These are phyloP conservation scores for Pleurotus ostreatus DNA, from an alignment of 768 basidiomycete species.

Conservation along the genomic window DNA sequence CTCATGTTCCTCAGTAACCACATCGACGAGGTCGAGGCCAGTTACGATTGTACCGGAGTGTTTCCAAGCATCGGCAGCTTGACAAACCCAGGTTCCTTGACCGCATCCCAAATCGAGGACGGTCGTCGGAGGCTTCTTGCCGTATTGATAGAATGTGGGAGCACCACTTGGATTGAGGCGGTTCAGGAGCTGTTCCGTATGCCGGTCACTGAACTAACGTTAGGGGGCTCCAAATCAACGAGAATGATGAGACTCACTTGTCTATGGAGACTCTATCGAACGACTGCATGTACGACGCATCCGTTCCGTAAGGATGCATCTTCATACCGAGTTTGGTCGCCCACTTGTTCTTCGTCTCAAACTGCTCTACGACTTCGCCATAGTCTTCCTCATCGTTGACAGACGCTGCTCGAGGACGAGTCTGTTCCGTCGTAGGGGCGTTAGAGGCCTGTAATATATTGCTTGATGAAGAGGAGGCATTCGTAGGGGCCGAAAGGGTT, in stretches of 20 bases:
- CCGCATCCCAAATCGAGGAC: conserved; percentile 81
- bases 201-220: conserved; percentile 48
- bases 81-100: conserved; percentile 60
- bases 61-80: conserved; percentile 63
- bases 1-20: conserved; percentile 27
- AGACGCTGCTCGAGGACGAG: conserved; percentile 7
- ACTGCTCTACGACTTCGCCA: conserved; percentile 16
- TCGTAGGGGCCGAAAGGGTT: conserved; percentile 1
- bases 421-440: not conserved
- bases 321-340: conserved; percentile 40
- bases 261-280: conserved; percentile 55
- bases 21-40: conserved; percentile 63
- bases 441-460: not conserved
- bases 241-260: conserved; percentile 39
- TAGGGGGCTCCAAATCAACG: conserved; percentile 9
- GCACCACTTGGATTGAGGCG: conserved; percentile 49
- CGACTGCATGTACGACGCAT: conserved; percentile 63
- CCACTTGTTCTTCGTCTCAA: conserved; percentile 33
- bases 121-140: conserved; percentile 41
- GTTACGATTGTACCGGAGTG: conserved; percentile 42
- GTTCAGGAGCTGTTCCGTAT: conserved; percentile 48
- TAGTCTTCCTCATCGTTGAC: conserved; percentile 19
- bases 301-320: conserved; percentile 48
- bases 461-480: conserved; percentile 3
- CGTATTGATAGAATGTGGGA: conserved; percentile 58